Evolutionary conservation across 805 yeast genomes (phyloP).

Genomic region (Spathaspora girioi): DNA sequence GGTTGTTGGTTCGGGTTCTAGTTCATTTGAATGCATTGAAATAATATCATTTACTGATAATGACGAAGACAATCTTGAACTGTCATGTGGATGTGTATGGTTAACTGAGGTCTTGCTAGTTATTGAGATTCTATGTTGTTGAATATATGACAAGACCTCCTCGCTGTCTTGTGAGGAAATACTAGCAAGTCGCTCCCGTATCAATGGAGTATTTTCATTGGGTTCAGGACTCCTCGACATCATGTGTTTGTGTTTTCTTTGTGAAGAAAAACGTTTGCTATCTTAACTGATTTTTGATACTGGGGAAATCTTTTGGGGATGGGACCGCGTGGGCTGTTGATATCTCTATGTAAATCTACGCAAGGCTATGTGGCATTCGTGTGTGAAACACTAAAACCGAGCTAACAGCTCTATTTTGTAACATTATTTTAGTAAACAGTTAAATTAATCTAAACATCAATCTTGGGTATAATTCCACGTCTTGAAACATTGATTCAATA

Average conservation of each 20-base stretch:
- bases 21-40: slow-evolving; percentile 13
- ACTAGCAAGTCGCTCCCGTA: neutral
- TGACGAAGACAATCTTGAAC: neutral
- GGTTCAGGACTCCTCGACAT: neutral
- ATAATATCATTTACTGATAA: slow-evolving; percentile 18
- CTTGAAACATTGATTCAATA: too few relatives aligned
- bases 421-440: too few relatives aligned
- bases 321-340: too few relatives aligned
- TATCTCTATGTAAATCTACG: too few relatives aligned
- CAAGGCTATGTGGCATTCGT: too few relatives aligned
- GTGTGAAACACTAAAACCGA: too few relatives aligned
- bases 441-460: too few relatives aligned
- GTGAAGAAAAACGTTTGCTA: too few relatives aligned
- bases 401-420: too few relatives aligned
- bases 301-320: too few relatives aligned
- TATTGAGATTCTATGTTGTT: slow-evolving; percentile 36
- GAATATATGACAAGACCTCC: slow-evolving; percentile 37
- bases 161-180: slow-evolving; percentile 18
- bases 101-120: slow-evolving; percentile 26
- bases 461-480: too few relatives aligned
- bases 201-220: neutral
- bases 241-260: neutral
- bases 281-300: too few relatives aligned
- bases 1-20: slow-evolving; percentile 43
- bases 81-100: slow-evolving; percentile 10